phyloP scores from a whole-genome alignment of 1,139 yeast genomes.

The Schizosaccharomyces versatilis region DNA sequence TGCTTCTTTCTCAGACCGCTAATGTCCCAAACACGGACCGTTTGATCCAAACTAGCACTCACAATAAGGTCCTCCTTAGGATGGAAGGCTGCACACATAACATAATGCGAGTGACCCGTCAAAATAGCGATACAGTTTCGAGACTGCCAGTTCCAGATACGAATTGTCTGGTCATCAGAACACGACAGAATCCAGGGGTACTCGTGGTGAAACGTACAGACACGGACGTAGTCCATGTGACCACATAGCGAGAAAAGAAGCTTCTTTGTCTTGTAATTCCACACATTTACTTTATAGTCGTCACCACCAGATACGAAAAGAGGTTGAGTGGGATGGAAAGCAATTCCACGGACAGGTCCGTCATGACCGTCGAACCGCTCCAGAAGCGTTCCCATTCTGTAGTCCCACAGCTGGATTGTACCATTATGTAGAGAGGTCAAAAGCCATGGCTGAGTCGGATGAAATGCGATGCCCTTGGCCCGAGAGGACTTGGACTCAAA shows the following conservation, averaged over 20 bases:
- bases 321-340: slow-evolving; percentile 95
- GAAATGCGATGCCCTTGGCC: slow-evolving; percentile 97
- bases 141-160: slow-evolving; percentile 99
- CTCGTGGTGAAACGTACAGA: slow-evolving; percentile 85
- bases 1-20: slow-evolving; percentile 87
- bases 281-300: slow-evolving; percentile 81
- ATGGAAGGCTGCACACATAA: slow-evolving; percentile 95
- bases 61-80: slow-evolving; percentile 87
- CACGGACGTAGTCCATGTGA: slow-evolving; percentile 86
- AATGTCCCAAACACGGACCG: slow-evolving; percentile 98
- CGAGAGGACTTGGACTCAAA: slow-evolving; percentile 96
- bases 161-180: slow-evolving; percentile 92
- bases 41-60: slow-evolving; percentile 88
- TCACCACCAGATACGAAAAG: slow-evolving; percentile 94
- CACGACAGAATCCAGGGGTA: slow-evolving; percentile 94
- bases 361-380: slow-evolving; percentile 95
- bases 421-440: slow-evolving; percentile 57
- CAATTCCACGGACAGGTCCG: slow-evolving; percentile 90
- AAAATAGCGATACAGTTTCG: slow-evolving; percentile 76
- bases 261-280: slow-evolving; percentile 84
- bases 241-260: slow-evolving; percentile 77
- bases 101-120: slow-evolving; percentile 96
- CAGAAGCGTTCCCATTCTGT: slow-evolving; percentile 93
- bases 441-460: slow-evolving; percentile 92
- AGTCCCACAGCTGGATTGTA: slow-evolving; percentile 70